These are phyloP conservation scores for Boletus rex-veris DNA, from an alignment of 768 basidiomycete genomes.

Conservation along the genomic window DNA sequence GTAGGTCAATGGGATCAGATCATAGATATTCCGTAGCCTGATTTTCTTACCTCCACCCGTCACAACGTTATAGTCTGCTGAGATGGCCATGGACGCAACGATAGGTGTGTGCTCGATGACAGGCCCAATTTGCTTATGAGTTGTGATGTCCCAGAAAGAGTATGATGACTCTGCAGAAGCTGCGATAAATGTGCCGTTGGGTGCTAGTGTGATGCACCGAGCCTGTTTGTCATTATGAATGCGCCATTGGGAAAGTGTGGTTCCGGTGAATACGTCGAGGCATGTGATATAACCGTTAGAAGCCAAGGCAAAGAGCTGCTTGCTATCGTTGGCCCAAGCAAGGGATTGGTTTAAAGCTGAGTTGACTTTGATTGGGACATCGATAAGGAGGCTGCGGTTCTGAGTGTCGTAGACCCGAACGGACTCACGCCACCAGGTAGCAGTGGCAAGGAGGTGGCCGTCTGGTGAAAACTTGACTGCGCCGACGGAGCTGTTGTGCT, in stretches of 20 bases:
- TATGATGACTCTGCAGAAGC: constrained; percentile 3
- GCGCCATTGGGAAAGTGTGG: not conserved
- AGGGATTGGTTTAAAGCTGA: constrained; percentile 6
- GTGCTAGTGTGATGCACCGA: constrained; percentile 1
- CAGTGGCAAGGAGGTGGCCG: constrained; percentile 2
- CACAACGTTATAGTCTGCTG: not conserved
- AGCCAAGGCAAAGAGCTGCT: constrained; percentile 6
- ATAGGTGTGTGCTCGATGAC: not conserved
- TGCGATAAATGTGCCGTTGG: constrained; percentile 1
- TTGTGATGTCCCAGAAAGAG: constrained; percentile 10
- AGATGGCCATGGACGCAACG: constrained; percentile 6
- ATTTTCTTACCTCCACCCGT: constrained; percentile 2
- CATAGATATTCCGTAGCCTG: not conserved
- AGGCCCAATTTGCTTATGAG: constrained; percentile 4
- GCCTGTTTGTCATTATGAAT: not conserved
- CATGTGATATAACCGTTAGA: not conserved
- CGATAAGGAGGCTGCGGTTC: not conserved
- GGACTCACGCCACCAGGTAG: not conserved
- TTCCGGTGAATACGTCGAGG: not conserved
- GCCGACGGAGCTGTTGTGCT: constrained; percentile 1
- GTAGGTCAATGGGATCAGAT: not conserved
- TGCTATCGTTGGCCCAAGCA: constrained; percentile 7
- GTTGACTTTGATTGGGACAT: constrained; percentile 3
- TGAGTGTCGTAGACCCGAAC: constrained; percentile 3
- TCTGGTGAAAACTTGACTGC: constrained; percentile 10